Conservation (phyloP, 371 early-diverging fungal species). For the Apophysomyces elegans region DNA sequence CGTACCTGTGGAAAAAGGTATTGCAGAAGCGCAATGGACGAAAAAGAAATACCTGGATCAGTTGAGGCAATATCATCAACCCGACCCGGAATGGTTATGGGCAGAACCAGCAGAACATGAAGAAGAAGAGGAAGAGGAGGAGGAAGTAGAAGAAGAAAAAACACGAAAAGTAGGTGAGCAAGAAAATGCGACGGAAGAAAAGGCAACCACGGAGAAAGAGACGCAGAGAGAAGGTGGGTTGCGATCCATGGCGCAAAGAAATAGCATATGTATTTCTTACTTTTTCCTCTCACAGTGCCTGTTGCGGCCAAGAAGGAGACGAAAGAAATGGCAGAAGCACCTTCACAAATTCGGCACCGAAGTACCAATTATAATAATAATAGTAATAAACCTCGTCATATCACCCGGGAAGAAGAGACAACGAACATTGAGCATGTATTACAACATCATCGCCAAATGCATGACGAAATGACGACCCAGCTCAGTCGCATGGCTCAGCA, state of each 20-base stretch:
- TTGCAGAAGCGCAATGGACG: constrained; percentile 27
- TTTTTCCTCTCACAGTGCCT: no score
- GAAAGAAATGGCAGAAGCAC: neutral
- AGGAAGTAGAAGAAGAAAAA: neutral
- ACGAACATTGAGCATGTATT: constrained; percentile 59
- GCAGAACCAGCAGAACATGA: constrained; percentile 21
- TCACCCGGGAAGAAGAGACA: constrained; percentile 34
- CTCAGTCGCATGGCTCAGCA: constrained; percentile 66
- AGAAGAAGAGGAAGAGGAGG: constrained; percentile 14
- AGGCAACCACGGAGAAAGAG: neutral
- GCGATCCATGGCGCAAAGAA: no score
- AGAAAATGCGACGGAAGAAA: constrained; percentile 4
- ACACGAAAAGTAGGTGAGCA: neutral
- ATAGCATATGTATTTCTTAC: no score
- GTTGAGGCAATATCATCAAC: constrained; percentile 27
- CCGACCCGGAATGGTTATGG: constrained; percentile 45
- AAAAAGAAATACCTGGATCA: constrained; percentile 36
- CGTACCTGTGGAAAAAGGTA: constrained; percentile 35
- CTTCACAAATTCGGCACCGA: constrained; percentile 10
- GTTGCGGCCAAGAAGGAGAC: neutral
- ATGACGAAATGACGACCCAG: constrained; percentile 71
- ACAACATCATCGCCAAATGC: constrained; percentile 67
- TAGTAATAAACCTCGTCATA: no score
- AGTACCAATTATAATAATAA: neutral
- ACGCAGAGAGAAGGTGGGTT: neutral